phyloP scores from a whole-genome alignment of 345 rosid species.

The Balakata baccata region DNA sequence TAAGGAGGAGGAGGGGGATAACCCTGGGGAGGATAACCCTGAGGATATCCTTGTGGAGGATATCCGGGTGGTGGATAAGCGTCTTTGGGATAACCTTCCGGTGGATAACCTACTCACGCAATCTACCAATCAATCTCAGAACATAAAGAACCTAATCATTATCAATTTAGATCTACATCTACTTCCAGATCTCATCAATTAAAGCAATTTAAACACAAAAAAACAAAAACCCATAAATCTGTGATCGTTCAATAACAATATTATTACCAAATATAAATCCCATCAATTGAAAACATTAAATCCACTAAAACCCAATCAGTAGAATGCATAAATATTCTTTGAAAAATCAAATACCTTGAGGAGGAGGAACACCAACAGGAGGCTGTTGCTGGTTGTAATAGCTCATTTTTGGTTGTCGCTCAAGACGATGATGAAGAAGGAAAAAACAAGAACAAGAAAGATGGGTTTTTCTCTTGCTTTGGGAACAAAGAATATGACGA shows the following conservation, averaged over 20 bases:
- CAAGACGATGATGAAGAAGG: not conserved
- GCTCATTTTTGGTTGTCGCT: constrained; percentile 42
- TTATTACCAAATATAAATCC: too few relatives aligned
- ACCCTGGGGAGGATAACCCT: constrained; percentile 54
- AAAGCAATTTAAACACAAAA: not conserved
- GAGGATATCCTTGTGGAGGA: constrained; percentile 56
- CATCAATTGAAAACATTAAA: too few relatives aligned
- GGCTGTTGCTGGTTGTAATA: constrained; percentile 80
- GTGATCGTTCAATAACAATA: too few relatives aligned
- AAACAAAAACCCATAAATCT: not conserved
- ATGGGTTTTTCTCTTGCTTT: not conserved
- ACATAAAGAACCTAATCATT: constrained; percentile 2
- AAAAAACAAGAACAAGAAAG: not conserved
- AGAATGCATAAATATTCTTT: not conserved
- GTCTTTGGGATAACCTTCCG: constrained; percentile 77
- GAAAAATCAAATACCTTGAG: constrained; percentile 52
- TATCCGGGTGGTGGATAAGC: constrained; percentile 54
- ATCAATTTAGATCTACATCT: not conserved
- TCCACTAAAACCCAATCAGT: not conserved
- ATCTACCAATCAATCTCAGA: constrained; percentile 16
- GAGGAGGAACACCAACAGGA: constrained; percentile 91
- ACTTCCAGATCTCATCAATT: not conserved
- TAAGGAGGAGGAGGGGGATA: constrained; percentile 65
- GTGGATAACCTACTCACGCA: constrained; percentile 63
- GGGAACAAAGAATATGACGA: not conserved